These are phyloP conservation scores for Pouteria campechiana DNA, from an alignment of 179 eudicot genomes.

Conservation along the genomic window DNA sequence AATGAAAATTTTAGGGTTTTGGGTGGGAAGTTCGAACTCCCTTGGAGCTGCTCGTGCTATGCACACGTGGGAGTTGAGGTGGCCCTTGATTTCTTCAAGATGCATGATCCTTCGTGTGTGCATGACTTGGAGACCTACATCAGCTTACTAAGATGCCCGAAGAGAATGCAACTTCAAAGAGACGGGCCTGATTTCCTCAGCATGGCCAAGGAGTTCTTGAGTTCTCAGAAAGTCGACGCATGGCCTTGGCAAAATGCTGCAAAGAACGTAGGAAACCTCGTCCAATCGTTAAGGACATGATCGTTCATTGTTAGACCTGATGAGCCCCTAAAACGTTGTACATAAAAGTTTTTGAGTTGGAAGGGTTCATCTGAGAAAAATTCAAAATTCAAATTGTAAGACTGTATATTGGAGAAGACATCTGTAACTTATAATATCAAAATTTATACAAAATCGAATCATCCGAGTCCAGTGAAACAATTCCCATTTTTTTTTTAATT, in stretches of 20 bases:
- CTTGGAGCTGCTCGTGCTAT: conserved; percentile 23
- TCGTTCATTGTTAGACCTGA: too few relatives aligned
- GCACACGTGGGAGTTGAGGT: conserved; percentile 34
- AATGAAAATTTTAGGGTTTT: conserved; percentile 26
- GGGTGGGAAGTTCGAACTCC: conserved; percentile 6
- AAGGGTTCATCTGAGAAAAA: too few relatives aligned
- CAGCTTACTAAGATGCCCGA: conserved; percentile 11
- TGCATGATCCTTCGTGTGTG: conserved; percentile 24
- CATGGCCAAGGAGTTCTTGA: conserved; percentile 7
- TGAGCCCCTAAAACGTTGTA: too few relatives aligned
- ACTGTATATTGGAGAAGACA: too few relatives aligned
- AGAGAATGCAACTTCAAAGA: neutral
- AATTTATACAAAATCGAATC: too few relatives aligned
- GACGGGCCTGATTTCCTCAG: conserved; percentile 5
- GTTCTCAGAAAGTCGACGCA: conserved; percentile 6
- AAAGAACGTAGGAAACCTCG: too few relatives aligned
- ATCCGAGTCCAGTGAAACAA: too few relatives aligned
- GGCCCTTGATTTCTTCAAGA: conserved; percentile 22
- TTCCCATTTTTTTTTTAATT: too few relatives aligned
- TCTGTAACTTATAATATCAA: too few relatives aligned
- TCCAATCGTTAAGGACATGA: too few relatives aligned
- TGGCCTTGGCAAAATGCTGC: conserved; percentile 13
- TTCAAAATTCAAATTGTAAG: too few relatives aligned
- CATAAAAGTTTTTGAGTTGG: too few relatives aligned
- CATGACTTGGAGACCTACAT: conserved; percentile 30